Evolutionary conservation across 352 stramenopile species (phyloP), one percentile per base, ranked within the genome.

Genomic region (Thalassiosira hispida): DNA sequence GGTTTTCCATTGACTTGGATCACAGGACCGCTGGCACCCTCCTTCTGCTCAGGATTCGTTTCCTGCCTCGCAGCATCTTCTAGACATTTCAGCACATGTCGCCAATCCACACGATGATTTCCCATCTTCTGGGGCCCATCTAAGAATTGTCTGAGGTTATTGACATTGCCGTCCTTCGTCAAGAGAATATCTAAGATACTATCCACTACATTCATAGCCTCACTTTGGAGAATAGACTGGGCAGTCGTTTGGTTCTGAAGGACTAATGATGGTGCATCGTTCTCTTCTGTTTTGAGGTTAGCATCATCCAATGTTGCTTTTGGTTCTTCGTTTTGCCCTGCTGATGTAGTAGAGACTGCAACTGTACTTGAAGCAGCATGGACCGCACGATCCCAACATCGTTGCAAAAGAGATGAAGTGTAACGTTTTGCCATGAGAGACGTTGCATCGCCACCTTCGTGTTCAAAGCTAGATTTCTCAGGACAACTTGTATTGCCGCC

Each of bases 351-450:
- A 62, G 31, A 0, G 0, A 74, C 23, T 57, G 52, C 49, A 22
- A 81, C 12, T 51, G 63, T 70, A 57, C 42, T 74, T 22, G 73
- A 73, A 22, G 44, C 63, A 23, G 62, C 55, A 64, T 75, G 63
- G 9, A 75, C 73, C 59, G 73, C 62, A 31, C 73, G 62, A 25
- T 81, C 73, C 61, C 61, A 81, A 38, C 73, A 81, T 56, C 52
- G 22, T 40, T 81, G 73, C 25, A 81, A 33, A 47, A 81, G 73
- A 16, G 8, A 16, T 59, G 57, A 57, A 2, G 8, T 6, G 12
- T n/a, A n/a, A n/a, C n/a, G n/a, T n/a, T n/a, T n/a, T n/a, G n/a
- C n/a, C n/a, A n/a, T n/a, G n/a, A n/a, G n/a, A n/a, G 31, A 38
- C 51, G 20, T 40, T n/a, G 31, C 40, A 35, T 62, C 20, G 1